Conservation (phyloP, 2,329 filamentous ascomycete species). For the Fusarium marasasianum region DNA sequence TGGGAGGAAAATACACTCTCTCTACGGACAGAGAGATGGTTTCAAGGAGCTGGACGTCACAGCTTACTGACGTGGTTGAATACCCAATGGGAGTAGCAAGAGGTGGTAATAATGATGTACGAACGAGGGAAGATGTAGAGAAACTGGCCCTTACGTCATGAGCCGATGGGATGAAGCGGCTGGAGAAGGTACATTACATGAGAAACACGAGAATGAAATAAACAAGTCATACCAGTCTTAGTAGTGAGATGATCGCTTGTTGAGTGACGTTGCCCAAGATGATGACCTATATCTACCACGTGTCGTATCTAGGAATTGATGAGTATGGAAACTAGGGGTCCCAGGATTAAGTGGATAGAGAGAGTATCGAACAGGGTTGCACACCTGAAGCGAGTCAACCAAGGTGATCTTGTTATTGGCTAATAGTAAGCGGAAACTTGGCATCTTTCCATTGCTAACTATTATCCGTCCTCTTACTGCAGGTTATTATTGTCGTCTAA, state of each 20-base stretch:
- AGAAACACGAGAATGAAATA: constrained; percentile 37
- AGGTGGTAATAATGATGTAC: constrained; percentile 30
- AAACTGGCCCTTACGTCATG: constrained; percentile 12
- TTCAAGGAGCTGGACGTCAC: constrained; percentile 10
- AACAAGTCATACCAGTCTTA: background rate
- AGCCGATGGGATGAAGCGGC: background rate
- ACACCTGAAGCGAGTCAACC: background rate
- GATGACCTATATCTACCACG: too few relatives aligned
- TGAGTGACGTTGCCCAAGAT: background rate
- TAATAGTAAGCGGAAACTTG: background rate
- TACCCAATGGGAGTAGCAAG: constrained; percentile 26
- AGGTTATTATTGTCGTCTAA: background rate
- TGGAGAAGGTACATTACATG: constrained; percentile 15
- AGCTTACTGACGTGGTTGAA: constrained; percentile 26
- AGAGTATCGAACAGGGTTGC: background rate
- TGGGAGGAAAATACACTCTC: constrained; percentile 8
- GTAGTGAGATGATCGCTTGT: background rate
- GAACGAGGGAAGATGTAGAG: constrained; percentile 16
- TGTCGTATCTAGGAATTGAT: background rate
- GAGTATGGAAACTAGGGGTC: too few relatives aligned
- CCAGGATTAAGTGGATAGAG: background rate
- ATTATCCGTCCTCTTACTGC: background rate
- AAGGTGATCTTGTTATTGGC: background rate
- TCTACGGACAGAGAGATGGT: constrained; percentile 11
- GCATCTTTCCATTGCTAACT: background rate